Conservation (phyloP, 202 grass and related monocot species). For the Carex arenaria region DNA sequence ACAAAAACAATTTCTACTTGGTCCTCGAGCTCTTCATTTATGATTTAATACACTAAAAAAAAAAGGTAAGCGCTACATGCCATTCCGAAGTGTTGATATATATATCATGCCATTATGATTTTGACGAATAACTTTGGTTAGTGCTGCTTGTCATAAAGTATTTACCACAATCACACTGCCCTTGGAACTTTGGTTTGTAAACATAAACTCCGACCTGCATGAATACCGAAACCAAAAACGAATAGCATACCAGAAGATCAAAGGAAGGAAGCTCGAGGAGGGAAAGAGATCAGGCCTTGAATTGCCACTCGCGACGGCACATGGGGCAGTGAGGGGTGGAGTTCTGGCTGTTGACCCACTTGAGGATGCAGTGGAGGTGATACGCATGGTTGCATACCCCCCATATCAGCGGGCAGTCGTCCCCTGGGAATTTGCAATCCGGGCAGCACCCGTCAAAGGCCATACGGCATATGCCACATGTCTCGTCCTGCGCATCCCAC, state of each 20-base stretch:
- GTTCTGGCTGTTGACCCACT: constrained; percentile 87
- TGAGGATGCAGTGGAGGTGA: constrained; percentile 87
- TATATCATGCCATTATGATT: neutral
- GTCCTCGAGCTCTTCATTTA: neutral
- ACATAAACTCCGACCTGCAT: neutral
- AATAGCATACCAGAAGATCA: neutral
- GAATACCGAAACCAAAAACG: neutral
- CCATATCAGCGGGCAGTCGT: constrained; percentile 83
- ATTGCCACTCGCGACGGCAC: constrained; percentile 89
- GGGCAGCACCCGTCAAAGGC: constrained; percentile 82
- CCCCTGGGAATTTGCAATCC: constrained; percentile 88
- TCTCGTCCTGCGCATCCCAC: constrained; percentile 74
- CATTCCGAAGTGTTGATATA: neutral
- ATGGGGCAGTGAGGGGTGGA: constrained; percentile 84
- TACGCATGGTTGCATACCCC: constrained; percentile 71
- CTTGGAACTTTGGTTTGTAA: neutral
- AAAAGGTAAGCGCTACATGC: neutral
- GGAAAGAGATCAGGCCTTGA: constrained; percentile 53
- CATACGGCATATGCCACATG: constrained; percentile 91
- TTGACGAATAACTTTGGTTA: neutral
- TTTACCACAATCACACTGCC: neutral
- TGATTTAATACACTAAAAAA: neutral
- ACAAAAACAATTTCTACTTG: neutral
- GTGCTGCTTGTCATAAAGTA: neutral
- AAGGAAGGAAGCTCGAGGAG: neutral